A percentile compares a stretch with the other conserved stretches of the same genome.
phyloP scores from a whole-genome alignment of 2,329 filamentous ascomycete genomes.

The Shiraia bambusicola region DNA sequence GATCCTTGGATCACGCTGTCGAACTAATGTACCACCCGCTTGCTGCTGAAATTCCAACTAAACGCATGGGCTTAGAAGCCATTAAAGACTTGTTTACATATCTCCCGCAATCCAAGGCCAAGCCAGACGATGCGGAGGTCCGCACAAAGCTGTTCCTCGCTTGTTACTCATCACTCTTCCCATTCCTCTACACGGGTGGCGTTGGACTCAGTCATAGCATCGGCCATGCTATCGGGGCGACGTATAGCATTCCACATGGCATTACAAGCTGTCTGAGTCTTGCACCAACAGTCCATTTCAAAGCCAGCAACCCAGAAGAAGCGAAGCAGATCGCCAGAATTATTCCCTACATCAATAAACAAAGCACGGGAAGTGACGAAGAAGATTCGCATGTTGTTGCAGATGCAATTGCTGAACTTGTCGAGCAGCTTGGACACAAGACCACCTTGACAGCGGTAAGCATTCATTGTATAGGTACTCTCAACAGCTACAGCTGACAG shows the following conservation, averaged over 20 bases:
- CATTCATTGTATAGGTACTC: not conserved
- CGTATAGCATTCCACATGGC: conserved; percentile 59
- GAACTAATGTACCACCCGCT: conserved; percentile 58
- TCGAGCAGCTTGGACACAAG: conserved; percentile 47
- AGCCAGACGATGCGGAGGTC: conserved; percentile 50
- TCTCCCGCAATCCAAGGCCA: conserved; percentile 52
- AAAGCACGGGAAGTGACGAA: conserved; percentile 45
- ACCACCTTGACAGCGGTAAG: conserved; percentile 39
- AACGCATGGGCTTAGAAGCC: conserved; percentile 50
- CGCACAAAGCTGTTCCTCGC: conserved; percentile 57
- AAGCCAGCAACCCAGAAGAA: conserved; percentile 50
- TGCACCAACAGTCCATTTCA: conserved; percentile 56
- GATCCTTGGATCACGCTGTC: conserved; percentile 58
- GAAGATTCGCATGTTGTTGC: conserved; percentile 50
- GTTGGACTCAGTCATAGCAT: conserved; percentile 53
- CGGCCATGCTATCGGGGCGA: conserved; percentile 56
- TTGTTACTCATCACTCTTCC: conserved; percentile 53
- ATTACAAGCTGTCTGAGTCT: conserved; percentile 58
- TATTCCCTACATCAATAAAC: conserved; percentile 48
- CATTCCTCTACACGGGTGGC: conserved; percentile 52
- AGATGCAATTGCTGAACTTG: conserved; percentile 49
- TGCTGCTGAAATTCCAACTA: conserved; percentile 52
- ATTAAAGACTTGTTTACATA: conserved; percentile 55
- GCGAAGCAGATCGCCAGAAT: conserved; percentile 52
- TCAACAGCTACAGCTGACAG: conserved; percentile 11